Conservation (phyloP, 306 rosid species). For the Prinsepia uniflora region DNA sequence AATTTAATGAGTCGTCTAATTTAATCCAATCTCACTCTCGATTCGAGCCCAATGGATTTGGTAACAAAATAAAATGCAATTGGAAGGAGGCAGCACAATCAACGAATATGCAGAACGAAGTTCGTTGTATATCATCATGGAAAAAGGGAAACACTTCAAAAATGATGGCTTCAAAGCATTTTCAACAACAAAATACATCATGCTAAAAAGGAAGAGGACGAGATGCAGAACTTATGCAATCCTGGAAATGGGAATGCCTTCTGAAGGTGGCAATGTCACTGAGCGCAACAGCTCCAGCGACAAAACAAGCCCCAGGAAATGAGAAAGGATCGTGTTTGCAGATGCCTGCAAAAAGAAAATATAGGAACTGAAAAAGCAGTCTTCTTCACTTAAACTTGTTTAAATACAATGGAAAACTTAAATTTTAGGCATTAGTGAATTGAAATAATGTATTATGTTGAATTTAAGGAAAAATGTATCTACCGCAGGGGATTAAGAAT, state of each 20-base stretch:
- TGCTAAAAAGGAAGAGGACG: conserved; percentile 1
- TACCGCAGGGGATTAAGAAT: neutral
- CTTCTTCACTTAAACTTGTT: neutral
- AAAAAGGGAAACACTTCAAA: conserved; percentile 14
- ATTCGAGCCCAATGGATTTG: neutral
- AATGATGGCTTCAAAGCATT: conserved; percentile 12
- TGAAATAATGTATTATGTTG: neutral
- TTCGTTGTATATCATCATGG: neutral
- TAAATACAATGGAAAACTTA: neutral
- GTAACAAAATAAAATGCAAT: neutral
- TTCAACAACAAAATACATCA: neutral
- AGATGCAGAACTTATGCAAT: conserved; percentile 40
- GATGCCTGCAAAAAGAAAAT: conserved; percentile 60
- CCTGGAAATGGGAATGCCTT: conserved; percentile 52
- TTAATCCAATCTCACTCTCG: no score
- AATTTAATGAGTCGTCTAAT: no score
- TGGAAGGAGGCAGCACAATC: neutral
- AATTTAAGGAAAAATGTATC: neutral
- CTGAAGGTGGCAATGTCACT: conserved; percentile 66
- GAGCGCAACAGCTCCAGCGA: conserved; percentile 87
- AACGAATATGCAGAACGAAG: conserved; percentile 7
- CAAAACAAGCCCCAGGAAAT: conserved; percentile 84
- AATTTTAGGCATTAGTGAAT: neutral
- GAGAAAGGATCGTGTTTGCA: conserved; percentile 92
- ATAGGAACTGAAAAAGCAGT: neutral